Evolutionary conservation across 208 protist genomes (phyloP), one percentile per base, ranked within the genome.

Genomic region (Leishmania guyanensis): DNA sequence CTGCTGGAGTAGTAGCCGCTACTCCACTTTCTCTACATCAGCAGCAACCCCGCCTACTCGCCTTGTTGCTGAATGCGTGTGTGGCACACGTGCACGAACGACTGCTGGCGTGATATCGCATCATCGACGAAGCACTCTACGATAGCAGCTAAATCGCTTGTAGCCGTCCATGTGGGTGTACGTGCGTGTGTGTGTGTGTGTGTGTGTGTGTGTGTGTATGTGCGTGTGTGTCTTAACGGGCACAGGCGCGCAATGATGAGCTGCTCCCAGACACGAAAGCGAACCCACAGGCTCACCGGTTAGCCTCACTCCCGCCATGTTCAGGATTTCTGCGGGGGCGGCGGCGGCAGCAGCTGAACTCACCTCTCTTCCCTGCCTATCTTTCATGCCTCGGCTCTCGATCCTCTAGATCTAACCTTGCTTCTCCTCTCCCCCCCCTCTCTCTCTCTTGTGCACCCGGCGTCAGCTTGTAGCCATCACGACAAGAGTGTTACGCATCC

Each of bases 1-100:
- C 72, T 33, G 72, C 62, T 62, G 51, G 17, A 39, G 51, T 39
- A 60, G 14, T 33, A 46, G 51, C 51, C 14, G 33, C 51, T 29
- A 10, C 50, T 39, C 6, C 50, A 12, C 29, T 76, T 16, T n/a
- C 69, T 33, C 33, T 43, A 12, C 72, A 76, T n/a, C 51, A 76
- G 51, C 50, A 73, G 22, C 69, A 46, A 39, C 56, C 53, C 17
- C 33, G 46, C 43, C 56, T 58, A 26, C 82, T 86, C 0, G 65
- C 53, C 16, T 22, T 36, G 29, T 72, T 80, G 46, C 77, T 86
- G 12, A 56, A 76, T 60, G 78, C 72, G 56, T 86, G 82, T 58
- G 82, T 86, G 29, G 74, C 53, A n/a, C 82, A 82, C 22, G 82
- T 79, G 8, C 17, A 71, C 5, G 78, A 74, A 43, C 51, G 36